Percentiles rank a stretch among this genome's conserved stretches.
Conservation (phyloP, 2,329 filamentous ascomycete genomes). For the Curvularia spicifera region DNA sequence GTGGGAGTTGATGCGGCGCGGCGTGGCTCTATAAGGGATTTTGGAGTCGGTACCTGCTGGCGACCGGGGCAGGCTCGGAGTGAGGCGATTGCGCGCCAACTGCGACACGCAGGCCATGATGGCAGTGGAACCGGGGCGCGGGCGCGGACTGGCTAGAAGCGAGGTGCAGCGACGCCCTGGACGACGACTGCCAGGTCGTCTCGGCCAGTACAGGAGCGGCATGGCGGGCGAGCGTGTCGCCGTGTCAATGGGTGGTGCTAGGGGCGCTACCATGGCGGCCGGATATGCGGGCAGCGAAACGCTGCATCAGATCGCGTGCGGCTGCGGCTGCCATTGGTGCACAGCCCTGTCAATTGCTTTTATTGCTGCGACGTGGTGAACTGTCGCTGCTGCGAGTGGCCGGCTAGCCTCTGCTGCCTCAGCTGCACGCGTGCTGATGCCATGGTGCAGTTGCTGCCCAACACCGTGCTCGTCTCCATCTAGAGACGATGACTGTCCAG, state of each 20-base stretch:
- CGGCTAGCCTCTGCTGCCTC: slow-evolving; percentile 25
- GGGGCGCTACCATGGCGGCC: slow-evolving; percentile 28
- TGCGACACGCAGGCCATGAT: slow-evolving; percentile 26
- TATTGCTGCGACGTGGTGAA: slow-evolving; percentile 34
- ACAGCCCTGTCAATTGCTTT: slow-evolving; percentile 5
- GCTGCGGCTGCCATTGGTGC: slow-evolving; percentile 13
- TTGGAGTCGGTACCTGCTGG: not conserved
- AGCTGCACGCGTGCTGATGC: slow-evolving; percentile 36
- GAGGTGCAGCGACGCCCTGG: slow-evolving; percentile 31
- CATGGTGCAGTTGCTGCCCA: slow-evolving; percentile 3
- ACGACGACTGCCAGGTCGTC: slow-evolving; percentile 24
- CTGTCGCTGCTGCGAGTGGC: slow-evolving; percentile 42
- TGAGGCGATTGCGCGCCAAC: slow-evolving; percentile 34
- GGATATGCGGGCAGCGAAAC: slow-evolving; percentile 46
- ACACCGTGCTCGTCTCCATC: not conserved
- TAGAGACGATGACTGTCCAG: not conserved
- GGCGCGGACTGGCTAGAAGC: slow-evolving; percentile 21
- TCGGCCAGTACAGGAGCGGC: slow-evolving; percentile 32
- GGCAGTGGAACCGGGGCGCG: slow-evolving; percentile 28
- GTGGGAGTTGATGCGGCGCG: slow-evolving; percentile 14
- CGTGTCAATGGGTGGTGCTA: slow-evolving; percentile 37
- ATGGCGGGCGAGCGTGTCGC: slow-evolving; percentile 38
- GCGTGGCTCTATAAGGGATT: slow-evolving; percentile 16
- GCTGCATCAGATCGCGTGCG: slow-evolving; percentile 22
- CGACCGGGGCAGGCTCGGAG: slow-evolving; percentile 24